phyloP scores from a whole-genome alignment of 2,329 filamentous ascomycete genomes.

The Ascochyta fabae region DNA sequence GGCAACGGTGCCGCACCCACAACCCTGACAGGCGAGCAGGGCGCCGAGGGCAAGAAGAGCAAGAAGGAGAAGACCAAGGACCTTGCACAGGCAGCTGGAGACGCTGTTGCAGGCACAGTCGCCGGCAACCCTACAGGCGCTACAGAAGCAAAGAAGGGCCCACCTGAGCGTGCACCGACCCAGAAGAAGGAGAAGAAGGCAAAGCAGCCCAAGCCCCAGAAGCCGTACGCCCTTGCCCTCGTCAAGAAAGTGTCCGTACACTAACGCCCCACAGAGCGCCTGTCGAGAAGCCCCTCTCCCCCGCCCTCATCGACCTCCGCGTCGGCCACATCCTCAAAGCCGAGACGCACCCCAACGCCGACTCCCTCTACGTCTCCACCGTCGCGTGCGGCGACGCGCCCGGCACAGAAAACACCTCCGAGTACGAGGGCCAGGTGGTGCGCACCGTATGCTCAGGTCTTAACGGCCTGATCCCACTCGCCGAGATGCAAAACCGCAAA shows the following conservation, averaged over 20 bases:
- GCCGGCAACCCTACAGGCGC: slow-evolving; percentile 47
- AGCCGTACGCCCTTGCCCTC: slow-evolving; percentile 42
- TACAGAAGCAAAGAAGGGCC: slow-evolving; percentile 16
- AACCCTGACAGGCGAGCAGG: slow-evolving; percentile 39
- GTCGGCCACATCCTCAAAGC: slow-evolving; percentile 98
- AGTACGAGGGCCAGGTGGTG: slow-evolving; percentile 89
- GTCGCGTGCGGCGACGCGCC: slow-evolving; percentile 91
- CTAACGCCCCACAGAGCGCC: slow-evolving; percentile 54
- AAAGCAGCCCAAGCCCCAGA: slow-evolving; percentile 77
- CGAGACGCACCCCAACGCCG: slow-evolving; percentile 93
- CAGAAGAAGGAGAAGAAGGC: slow-evolving; percentile 87
- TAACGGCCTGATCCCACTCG: slow-evolving; percentile 88
- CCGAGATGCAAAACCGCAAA: slow-evolving; percentile 96
- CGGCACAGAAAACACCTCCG: slow-evolving; percentile 84
- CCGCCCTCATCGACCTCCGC: slow-evolving; percentile 88
- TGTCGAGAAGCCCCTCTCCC: slow-evolving; percentile 77
- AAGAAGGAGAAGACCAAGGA: slow-evolving; percentile 56
- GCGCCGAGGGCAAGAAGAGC: slow-evolving; percentile 53
- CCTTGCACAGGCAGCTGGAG: slow-evolving; percentile 61
- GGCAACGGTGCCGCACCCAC: slow-evolving; percentile 56
- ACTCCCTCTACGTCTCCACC: slow-evolving; percentile 93
- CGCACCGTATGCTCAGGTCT: slow-evolving; percentile 97
- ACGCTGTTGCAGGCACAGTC: slow-evolving; percentile 57
- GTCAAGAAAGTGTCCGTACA: neutral
- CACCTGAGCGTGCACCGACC: slow-evolving; percentile 52